A percentile compares a stretch with the other conserved stretches of the same genome.
Conservation (phyloP, 163 green algal species). For the Picocystis sp. region DNA sequence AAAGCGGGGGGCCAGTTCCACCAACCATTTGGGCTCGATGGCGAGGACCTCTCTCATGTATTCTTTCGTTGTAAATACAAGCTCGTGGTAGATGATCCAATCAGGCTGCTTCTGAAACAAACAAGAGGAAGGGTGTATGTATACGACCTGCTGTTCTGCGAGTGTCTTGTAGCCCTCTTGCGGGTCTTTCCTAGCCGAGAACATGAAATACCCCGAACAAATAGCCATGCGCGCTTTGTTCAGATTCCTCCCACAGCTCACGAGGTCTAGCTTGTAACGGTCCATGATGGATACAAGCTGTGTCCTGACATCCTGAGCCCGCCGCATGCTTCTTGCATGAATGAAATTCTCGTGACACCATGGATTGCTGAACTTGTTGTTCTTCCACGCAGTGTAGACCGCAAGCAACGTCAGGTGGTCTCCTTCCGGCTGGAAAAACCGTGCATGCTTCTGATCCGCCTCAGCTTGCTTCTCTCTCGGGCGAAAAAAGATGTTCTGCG, state of each 20-base stretch:
- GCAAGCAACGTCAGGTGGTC: conserved; percentile 94
- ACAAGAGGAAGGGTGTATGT: conserved; percentile 81
- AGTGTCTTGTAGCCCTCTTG: conserved; percentile 67
- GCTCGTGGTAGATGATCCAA: conserved; percentile 89
- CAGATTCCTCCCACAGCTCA: conserved; percentile 47
- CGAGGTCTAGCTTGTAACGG: conserved; percentile 87
- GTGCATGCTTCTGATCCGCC: conserved; percentile 85
- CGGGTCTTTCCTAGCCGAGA: conserved; percentile 80
- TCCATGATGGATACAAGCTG: conserved; percentile 99
- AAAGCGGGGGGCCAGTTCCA: conserved; percentile 80
- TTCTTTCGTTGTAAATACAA: conserved; percentile 92
- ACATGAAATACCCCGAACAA: conserved; percentile 91
- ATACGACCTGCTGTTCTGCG: conserved; percentile 92
- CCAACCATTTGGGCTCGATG: conserved; percentile 73
- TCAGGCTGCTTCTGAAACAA: conserved; percentile 90
- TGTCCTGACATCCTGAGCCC: conserved; percentile 94
- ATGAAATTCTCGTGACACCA: conserved; percentile 98
- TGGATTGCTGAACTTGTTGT: conserved; percentile 79
- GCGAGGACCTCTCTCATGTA: conserved; percentile 75
- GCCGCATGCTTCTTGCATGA: conserved; percentile 65
- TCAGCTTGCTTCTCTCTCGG: conserved; percentile 85
- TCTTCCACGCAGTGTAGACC: conserved; percentile 96
- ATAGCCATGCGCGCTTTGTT: conserved; percentile 74
- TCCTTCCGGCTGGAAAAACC: conserved; percentile 93
- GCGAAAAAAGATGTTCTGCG: conserved; percentile 97